Conservation (phyloP, 495 filamentous ascomycete species). For the Cercophora newfieldiana region DNA sequence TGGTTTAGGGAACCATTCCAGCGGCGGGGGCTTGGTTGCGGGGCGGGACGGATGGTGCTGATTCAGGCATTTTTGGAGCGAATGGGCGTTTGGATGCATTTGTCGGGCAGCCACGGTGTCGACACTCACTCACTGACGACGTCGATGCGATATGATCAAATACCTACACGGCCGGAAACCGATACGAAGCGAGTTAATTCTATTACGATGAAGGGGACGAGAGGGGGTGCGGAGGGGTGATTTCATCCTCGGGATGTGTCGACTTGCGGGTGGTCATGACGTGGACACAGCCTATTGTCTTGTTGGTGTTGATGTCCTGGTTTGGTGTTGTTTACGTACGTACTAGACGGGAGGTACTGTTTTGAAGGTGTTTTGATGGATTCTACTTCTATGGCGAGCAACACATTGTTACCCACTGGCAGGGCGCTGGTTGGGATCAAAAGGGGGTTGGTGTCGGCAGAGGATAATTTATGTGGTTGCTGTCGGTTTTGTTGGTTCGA, state of each 20-base stretch:
- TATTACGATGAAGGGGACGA: neutral
- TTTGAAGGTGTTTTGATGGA: neutral
- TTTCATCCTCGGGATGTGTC: neutral
- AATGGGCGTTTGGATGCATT: neutral
- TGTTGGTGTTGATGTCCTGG: neutral
- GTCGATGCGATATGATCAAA: slow-evolving; percentile 4
- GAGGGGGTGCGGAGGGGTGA: neutral
- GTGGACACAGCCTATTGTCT: neutral
- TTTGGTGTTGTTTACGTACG: neutral
- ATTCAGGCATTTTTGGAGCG: neutral
- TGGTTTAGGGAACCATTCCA: neutral
- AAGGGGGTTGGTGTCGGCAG: neutral
- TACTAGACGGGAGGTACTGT: neutral
- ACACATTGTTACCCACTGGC: neutral
- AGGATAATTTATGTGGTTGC: neutral
- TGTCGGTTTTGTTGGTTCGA: slow-evolving; percentile 23
- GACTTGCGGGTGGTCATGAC: neutral
- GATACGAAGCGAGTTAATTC: slow-evolving; percentile 6
- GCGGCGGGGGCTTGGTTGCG: neutral
- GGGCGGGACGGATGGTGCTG: neutral
- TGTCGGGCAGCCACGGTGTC: neutral
- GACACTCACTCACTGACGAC: neutral
- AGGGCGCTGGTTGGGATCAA: neutral
- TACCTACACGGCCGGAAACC: neutral
- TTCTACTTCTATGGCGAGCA: neutral